Conservation (phyloP, 345 rosid species). For the Cardamine chenopodiifolia region DNA sequence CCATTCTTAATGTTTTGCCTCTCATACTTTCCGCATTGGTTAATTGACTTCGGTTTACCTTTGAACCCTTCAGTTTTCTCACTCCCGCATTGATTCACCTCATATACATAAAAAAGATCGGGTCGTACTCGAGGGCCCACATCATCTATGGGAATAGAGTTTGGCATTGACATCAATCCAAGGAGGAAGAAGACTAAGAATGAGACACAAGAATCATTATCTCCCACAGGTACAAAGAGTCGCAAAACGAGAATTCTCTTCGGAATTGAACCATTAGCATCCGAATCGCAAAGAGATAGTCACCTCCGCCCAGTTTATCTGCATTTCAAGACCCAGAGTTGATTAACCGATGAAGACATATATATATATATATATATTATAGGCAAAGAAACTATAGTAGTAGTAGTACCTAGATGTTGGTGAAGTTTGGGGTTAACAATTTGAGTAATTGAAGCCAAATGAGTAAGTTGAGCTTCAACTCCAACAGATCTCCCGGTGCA, state of each 20-base stretch:
- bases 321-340: conserved; percentile 22
- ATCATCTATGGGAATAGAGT: conserved; percentile 66
- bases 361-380: neutral
- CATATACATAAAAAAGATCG: conserved; percentile 63
- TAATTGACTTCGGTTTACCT: conserved; percentile 63
- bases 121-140: conserved; percentile 99
- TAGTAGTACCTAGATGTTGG: conserved; percentile 77
- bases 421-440: conserved; percentile 95
- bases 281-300: conserved; percentile 92
- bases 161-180: conserved; percentile 9
- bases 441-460: conserved; percentile 86
- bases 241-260: conserved; percentile 94
- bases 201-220: conserved; percentile 45
- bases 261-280: conserved; percentile 99
- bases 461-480: conserved; percentile 87
- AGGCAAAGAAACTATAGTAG: neutral
- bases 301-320: conserved; percentile 96
- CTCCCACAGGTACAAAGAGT: conserved; percentile 98
- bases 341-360: neutral
- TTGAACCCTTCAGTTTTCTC: conserved; percentile 58
- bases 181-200: conserved; percentile 12
- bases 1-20: conserved; percentile 78
- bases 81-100: conserved; percentile 51
- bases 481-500: conserved; percentile 91
- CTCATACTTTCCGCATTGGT: conserved; percentile 84